These are phyloP conservation scores for Limonium bicolor DNA, from an alignment of 148 eudicot genomes.

Conservation along the genomic window DNA sequence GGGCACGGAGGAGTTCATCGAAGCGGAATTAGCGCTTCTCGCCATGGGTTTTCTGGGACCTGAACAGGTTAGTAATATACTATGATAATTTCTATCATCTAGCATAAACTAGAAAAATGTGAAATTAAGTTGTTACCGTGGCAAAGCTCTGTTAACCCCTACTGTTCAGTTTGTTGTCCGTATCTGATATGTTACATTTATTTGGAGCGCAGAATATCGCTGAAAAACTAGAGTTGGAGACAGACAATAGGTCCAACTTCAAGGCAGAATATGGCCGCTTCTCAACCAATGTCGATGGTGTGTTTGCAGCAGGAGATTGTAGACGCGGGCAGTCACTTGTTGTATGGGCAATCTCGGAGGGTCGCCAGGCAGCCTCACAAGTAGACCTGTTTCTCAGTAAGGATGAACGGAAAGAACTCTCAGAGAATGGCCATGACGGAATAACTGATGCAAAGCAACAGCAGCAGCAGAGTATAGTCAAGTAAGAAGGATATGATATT, in stretches of 20 bases:
- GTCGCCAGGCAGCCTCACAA: slow-evolving; percentile 86
- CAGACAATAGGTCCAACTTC: slow-evolving; percentile 81
- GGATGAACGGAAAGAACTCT: slow-evolving; percentile 20
- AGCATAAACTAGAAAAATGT: too few species aligned
- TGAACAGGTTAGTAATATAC: slow-evolving; percentile 55
- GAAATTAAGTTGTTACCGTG: too few species aligned
- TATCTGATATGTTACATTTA: too few species aligned
- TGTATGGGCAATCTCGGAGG: slow-evolving; percentile 95
- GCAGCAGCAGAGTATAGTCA: too few species aligned
- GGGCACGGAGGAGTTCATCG: slow-evolving; percentile 66
- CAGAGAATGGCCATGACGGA: too few species aligned
- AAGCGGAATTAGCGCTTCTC: slow-evolving; percentile 71
- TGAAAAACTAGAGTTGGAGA: slow-evolving; percentile 74
- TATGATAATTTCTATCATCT: not conserved
- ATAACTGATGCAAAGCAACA: too few species aligned
- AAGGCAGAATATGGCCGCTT: slow-evolving; percentile 66
- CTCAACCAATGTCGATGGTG: slow-evolving; percentile 71
- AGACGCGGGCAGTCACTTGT: slow-evolving; percentile 94
- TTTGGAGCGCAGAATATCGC: slow-evolving; percentile 46
- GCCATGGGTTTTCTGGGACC: slow-evolving; percentile 99
- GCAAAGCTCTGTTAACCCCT: too few species aligned
- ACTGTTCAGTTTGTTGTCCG: too few species aligned
- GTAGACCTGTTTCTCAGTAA: slow-evolving; percentile 65
- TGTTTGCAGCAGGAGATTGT: slow-evolving; percentile 96
- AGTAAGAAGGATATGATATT: too few species aligned